A percentile compares a stretch with the other conserved stretches of the same genome.
Conservation (phyloP, 768 basidiomycete genomes). For the Pisolithus microcarpus region DNA sequence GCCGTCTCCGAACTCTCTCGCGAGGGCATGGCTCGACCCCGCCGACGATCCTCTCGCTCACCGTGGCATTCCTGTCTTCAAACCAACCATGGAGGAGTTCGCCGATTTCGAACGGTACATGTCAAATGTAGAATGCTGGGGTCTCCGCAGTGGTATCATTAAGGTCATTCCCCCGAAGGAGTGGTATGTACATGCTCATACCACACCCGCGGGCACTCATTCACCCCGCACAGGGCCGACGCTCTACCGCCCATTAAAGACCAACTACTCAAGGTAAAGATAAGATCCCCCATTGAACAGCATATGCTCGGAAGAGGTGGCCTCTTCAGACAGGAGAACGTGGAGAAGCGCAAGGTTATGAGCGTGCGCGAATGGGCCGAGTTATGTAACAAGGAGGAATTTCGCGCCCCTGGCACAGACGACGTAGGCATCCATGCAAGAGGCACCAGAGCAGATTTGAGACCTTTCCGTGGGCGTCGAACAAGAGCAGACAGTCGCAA, state of each 20-base stretch:
- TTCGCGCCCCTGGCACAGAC: conserved; percentile 63
- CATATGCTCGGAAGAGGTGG: conserved; percentile 83
- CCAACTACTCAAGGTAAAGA: conserved; percentile 69
- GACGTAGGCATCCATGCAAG: conserved; percentile 54
- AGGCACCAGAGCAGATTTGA: conserved; percentile 29
- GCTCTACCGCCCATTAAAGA: conserved; percentile 63
- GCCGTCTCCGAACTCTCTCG: conserved; percentile 58
- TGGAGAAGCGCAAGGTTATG: conserved; percentile 79
- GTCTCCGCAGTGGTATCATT: conserved; percentile 82
- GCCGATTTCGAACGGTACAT: conserved; percentile 88
- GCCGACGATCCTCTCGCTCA: conserved; percentile 72
- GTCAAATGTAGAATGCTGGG: conserved; percentile 84
- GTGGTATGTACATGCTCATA: conserved; percentile 53
- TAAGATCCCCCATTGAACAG: conserved; percentile 90
- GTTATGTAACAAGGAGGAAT: conserved; percentile 63
- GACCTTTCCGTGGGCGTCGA: conserved; percentile 34
- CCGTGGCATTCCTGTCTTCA: conserved; percentile 95
- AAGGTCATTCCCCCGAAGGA: conserved; percentile 94
- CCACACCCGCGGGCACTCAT: conserved; percentile 7
- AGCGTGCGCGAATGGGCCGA: conserved; percentile 87
- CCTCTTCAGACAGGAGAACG: conserved; percentile 83
- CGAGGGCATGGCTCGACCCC: conserved; percentile 65
- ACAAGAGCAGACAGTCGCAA: conserved; percentile 34
- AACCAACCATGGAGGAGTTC: conserved; percentile 89
- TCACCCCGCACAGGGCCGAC: conserved; percentile 46